A percentile compares a stretch with the other conserved stretches of the same genome.
Evolutionary conservation across 2,329 filamentous ascomycete genomes (phyloP).

Genomic region (Claviceps sp.): DNA sequence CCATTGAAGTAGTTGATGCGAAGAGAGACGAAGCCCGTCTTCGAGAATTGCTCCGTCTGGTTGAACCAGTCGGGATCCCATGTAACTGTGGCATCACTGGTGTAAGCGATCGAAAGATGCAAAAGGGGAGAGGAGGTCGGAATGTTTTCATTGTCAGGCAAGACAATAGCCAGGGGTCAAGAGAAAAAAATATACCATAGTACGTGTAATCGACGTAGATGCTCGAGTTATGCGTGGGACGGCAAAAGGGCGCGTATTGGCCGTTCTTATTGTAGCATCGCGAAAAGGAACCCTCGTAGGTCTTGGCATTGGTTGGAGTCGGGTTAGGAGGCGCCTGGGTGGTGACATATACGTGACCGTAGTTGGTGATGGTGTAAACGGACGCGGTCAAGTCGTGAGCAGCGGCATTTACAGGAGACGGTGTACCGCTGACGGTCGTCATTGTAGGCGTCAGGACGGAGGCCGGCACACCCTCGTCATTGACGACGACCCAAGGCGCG

Average conservation of each 20-base stretch:
- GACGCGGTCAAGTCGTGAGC: constrained; percentile 34
- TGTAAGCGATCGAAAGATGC: background rate
- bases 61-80: constrained; percentile 42
- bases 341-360: constrained; percentile 25
- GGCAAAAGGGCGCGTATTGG: constrained; percentile 36
- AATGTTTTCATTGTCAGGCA: background rate
- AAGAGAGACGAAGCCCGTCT: constrained; percentile 19
- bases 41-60: constrained; percentile 22
- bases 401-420: constrained; percentile 23
- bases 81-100: constrained; percentile 28
- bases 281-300: constrained; percentile 34
- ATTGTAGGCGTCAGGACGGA: constrained; percentile 35
- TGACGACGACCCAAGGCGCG: constrained; percentile 38
- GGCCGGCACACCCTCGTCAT: constrained; percentile 29
- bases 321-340: constrained; percentile 31
- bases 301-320: constrained; percentile 24
- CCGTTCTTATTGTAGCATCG: constrained; percentile 36
- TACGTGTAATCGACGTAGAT: constrained; percentile 34
- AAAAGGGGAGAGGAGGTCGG: background rate
- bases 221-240: constrained; percentile 28
- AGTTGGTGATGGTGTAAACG: constrained; percentile 24
- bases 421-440: constrained; percentile 32
- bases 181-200: constrained; percentile 28
- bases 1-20: constrained; percentile 29
- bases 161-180: background rate